These are phyloP conservation scores for Exophiala sp. DNA, from an alignment of 2,329 filamentous ascomycete species.

Conservation along the genomic window DNA sequence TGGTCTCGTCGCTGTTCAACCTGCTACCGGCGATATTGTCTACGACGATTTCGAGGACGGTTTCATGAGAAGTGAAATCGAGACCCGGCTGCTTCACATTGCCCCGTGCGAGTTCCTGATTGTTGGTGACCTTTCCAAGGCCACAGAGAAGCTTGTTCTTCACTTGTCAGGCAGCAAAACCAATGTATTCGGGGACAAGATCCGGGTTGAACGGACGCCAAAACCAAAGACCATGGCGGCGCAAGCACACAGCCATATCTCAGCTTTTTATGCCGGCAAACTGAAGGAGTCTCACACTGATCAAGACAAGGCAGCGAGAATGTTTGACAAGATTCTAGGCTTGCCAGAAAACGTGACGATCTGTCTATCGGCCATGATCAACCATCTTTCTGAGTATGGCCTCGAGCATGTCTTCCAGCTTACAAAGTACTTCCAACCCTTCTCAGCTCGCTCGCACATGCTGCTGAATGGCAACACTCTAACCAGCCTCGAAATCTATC, in stretches of 20 bases:
- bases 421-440: slow-evolving; percentile 95
- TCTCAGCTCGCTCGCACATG: slow-evolving; percentile 93
- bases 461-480: slow-evolving; percentile 90
- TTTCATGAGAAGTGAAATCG: slow-evolving; percentile 94
- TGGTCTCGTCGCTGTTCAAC: slow-evolving; percentile 88
- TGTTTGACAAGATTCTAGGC: slow-evolving; percentile 80
- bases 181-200: slow-evolving; percentile 87
- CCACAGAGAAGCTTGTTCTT: slow-evolving; percentile 84
- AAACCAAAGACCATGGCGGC: slow-evolving; percentile 75
- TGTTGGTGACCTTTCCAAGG: slow-evolving; percentile 81
- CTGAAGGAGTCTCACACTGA: slow-evolving; percentile 55
- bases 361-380: slow-evolving; percentile 95
- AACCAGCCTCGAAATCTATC: slow-evolving; percentile 89
- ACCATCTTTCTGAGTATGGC: slow-evolving; percentile 82
- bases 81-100: slow-evolving; percentile 91
- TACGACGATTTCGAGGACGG: slow-evolving; percentile 95
- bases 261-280: slow-evolving; percentile 86
- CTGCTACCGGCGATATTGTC: slow-evolving; percentile 89
- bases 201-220: slow-evolving; percentile 71
- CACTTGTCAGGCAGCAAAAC: slow-evolving; percentile 84
- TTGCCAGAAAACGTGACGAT: slow-evolving; percentile 81
- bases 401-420: slow-evolving; percentile 92
- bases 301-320: slow-evolving; percentile 53
- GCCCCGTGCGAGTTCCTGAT: slow-evolving; percentile 93
- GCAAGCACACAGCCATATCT: slow-evolving; percentile 81